Conservation (phyloP, 805 yeast species). For the Metschnikowia gruessii region DNA sequence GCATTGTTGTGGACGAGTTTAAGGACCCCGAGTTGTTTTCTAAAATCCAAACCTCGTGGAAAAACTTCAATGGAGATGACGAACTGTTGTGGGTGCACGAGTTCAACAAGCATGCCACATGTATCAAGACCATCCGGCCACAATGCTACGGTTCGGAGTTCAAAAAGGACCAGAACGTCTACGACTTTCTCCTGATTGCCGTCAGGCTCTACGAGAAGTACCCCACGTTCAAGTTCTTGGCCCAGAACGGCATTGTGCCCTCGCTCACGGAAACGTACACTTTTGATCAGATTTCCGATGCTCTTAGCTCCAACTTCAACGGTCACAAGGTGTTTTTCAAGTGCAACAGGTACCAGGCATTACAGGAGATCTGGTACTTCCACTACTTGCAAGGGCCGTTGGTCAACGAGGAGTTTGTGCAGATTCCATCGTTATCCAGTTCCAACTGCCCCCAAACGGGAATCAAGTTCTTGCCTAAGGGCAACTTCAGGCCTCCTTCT, state of each 20-base stretch:
- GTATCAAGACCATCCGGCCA: constrained; percentile 40
- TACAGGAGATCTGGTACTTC: constrained; percentile 29
- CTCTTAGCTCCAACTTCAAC: constrained; percentile 31
- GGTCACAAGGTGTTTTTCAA: constrained; percentile 38
- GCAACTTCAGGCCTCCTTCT: constrained; percentile 20
- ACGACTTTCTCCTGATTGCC: constrained; percentile 31
- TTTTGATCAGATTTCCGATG: constrained; percentile 29
- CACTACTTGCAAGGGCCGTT: constrained; percentile 27
- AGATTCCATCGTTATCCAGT: constrained; percentile 54
- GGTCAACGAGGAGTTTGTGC: constrained; percentile 36
- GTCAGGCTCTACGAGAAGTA: constrained; percentile 33
- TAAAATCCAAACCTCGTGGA: constrained; percentile 28
- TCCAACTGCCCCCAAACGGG: constrained; percentile 69
- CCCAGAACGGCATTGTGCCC: constrained; percentile 37
- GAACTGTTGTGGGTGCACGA: constrained; percentile 43
- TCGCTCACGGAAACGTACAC: constrained; percentile 33
- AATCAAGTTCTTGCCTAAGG: constrained; percentile 74
- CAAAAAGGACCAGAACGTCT: constrained; percentile 24
- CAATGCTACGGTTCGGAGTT: constrained; percentile 32
- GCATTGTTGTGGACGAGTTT: constrained; percentile 28
- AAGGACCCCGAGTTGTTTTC: constrained; percentile 25
- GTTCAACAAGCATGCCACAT: constrained; percentile 46
- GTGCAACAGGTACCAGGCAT: constrained; percentile 25
- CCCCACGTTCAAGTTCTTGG: constrained; percentile 38
- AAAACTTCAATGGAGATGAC: constrained; percentile 35